Conservation (phyloP, 371 early-diverging fungal species). For the Neoconidiobolus thromboides region DNA sequence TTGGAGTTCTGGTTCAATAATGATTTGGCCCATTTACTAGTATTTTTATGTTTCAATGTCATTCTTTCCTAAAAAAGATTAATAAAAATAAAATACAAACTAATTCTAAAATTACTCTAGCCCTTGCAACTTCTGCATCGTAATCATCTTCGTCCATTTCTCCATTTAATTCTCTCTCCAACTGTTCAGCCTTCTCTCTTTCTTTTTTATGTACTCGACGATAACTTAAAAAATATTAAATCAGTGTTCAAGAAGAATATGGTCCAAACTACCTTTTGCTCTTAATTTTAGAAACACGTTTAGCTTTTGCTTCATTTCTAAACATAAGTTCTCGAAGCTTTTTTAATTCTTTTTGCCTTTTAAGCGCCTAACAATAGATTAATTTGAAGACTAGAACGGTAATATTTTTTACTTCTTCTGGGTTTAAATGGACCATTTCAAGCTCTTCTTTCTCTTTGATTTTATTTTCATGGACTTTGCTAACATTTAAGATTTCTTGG, state of each 20-base stretch:
- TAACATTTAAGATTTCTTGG: constrained; percentile 32
- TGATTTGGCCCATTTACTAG: constrained; percentile 84
- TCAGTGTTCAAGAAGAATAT: not conserved
- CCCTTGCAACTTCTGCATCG: constrained; percentile 53
- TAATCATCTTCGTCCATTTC: constrained; percentile 35
- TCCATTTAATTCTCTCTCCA: constrained; percentile 41
- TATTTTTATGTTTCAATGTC: constrained; percentile 81
- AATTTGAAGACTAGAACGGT: not conserved
- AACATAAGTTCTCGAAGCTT: constrained; percentile 87
- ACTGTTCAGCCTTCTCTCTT: constrained; percentile 24
- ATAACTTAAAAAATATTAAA: constrained; percentile 11
- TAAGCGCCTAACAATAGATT: constrained; percentile 12
- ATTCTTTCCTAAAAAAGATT: constrained; percentile 54
- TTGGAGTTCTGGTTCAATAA: constrained; percentile 43
- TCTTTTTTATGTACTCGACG: constrained; percentile 65
- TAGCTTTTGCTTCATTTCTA: constrained; percentile 76
- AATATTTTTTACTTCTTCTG: constrained; percentile 45
- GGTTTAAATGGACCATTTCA: constrained; percentile 52
- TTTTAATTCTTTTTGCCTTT: constrained; percentile 55
- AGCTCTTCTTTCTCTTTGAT: constrained; percentile 66
- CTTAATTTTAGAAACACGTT: constrained; percentile 89
- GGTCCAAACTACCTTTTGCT: constrained; percentile 49
- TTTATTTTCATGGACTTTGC: constrained; percentile 59
- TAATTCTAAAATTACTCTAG: constrained; percentile 16
- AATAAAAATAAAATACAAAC: not conserved